Conservation (phyloP, 768 basidiomycete genomes). For the Lactifluus rugatus region DNA sequence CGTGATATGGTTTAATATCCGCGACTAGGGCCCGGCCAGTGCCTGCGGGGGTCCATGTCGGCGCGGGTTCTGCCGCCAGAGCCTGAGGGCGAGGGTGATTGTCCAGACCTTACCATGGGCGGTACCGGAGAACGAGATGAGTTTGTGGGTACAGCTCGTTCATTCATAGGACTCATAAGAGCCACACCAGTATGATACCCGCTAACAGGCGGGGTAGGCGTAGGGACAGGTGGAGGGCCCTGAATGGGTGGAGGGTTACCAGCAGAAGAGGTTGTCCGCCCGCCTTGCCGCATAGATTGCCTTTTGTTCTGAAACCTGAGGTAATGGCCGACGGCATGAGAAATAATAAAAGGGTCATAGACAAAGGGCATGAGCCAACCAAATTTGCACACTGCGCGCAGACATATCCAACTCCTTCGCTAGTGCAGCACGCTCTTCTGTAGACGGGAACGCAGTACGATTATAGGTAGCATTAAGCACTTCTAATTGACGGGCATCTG, state of each 20-base stretch:
- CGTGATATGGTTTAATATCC: conserved; percentile 16
- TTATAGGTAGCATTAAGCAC: conserved; percentile 72
- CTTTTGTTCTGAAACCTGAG: conserved; percentile 19
- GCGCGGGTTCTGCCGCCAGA: conserved; percentile 10
- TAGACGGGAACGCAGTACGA: conserved; percentile 80
- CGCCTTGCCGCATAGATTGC: conserved; percentile 16
- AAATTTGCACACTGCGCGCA: conserved; percentile 78
- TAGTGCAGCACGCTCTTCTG: conserved; percentile 70
- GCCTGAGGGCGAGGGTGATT: conserved; percentile 16
- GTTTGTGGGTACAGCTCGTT: background rate
- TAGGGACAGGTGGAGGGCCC: background rate
- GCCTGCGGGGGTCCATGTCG: conserved; percentile 11
- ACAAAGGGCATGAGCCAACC: conserved; percentile 35
- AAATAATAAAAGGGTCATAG: background rate
- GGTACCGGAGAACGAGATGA: conserved; percentile 15
- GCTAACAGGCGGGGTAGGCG: background rate
- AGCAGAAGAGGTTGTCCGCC: background rate
- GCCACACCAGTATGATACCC: background rate
- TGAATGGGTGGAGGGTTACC: background rate
- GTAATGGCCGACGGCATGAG: background rate
- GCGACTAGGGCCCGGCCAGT: conserved; percentile 1
- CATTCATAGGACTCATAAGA: conserved; percentile 12
- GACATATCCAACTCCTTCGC: conserved; percentile 77
- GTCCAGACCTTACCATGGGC: background rate
- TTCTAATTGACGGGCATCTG: conserved; percentile 69